A percentile compares a stretch with the other conserved stretches of the same genome.
phyloP scores from a whole-genome alignment of 805 yeast species.

The Sugiyamaella qingdaonensis region DNA sequence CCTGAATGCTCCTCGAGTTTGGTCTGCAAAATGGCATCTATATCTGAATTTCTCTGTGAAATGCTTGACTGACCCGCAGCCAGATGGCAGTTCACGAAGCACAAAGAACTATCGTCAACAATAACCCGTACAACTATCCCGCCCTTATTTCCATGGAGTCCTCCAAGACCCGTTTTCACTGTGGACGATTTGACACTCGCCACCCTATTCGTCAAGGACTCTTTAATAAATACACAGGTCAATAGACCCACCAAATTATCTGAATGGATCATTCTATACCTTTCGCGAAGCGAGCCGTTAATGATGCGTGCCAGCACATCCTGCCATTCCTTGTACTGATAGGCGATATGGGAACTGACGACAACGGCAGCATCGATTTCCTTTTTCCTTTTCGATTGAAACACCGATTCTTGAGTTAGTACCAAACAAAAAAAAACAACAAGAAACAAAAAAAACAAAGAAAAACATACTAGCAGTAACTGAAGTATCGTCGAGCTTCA shows the following conservation, averaged over 20 bases:
- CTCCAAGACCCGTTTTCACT: constrained; percentile 92
- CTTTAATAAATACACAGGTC: constrained; percentile 61
- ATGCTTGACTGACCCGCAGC: constrained; percentile 87
- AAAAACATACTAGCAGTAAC: constrained; percentile 55
- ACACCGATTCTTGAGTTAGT: constrained; percentile 11
- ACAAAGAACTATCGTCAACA: constrained; percentile 62
- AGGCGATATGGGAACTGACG: constrained; percentile 27
- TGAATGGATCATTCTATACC: constrained; percentile 59
- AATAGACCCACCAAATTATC: constrained; percentile 86
- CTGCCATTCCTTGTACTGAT: constrained; percentile 34
- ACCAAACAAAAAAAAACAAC: background rate
- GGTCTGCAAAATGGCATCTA: constrained; percentile 59
- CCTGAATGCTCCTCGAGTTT: constrained; percentile 17
- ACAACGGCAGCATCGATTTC: constrained; percentile 43
- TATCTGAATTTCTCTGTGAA: constrained; percentile 82
- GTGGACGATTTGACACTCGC: constrained; percentile 63
- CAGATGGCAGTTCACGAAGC: constrained; percentile 80
- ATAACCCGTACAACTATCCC: constrained; percentile 68
- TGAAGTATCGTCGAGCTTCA: constrained; percentile 81
- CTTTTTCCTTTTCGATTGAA: constrained; percentile 47
- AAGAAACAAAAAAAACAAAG: background rate
- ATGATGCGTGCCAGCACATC: constrained; percentile 24
- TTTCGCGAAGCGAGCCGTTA: constrained; percentile 28
- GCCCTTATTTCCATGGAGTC: constrained; percentile 74
- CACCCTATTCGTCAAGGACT: constrained; percentile 47